Evolutionary conservation across 495 filamentous ascomycete species (phyloP).

Genomic region (Podospora pseudoanserina): DNA sequence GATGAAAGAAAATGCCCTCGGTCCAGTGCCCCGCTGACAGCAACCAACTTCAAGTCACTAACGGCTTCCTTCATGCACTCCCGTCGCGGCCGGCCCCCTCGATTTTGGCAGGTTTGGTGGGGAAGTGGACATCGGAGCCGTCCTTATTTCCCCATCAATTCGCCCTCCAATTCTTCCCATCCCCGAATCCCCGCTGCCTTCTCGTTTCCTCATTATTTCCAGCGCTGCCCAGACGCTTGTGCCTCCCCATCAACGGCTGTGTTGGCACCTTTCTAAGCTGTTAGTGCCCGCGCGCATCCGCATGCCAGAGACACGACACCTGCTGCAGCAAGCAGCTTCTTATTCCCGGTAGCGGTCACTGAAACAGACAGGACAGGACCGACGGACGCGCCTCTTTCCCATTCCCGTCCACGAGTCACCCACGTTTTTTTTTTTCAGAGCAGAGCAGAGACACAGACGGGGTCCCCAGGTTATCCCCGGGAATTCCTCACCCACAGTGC

Average conservation of each 20-base stretch:
- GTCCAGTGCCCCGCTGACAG: background rate
- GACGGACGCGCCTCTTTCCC: background rate
- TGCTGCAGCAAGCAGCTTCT: background rate
- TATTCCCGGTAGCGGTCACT: background rate
- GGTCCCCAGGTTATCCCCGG: constrained; percentile 7
- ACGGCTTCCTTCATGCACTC: background rate
- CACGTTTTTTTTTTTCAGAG: background rate
- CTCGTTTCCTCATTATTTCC: constrained; percentile 16
- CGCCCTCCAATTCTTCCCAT: constrained; percentile 8
- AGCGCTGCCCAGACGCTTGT: constrained; percentile 23
- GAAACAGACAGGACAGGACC: background rate
- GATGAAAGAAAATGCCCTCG: background rate
- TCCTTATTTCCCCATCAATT: constrained; percentile 1
- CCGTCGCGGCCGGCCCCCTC: background rate
- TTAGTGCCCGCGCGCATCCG: background rate
- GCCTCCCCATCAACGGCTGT: constrained; percentile 3
- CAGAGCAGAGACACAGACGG: background rate
- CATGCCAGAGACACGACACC: background rate
- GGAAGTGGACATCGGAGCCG: constrained; percentile 1
- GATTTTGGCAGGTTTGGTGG: constrained; percentile 5
- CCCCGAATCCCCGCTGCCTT: background rate
- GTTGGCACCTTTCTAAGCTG: background rate
- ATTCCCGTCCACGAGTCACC: background rate
- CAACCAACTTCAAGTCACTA: background rate
- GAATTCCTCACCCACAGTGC: background rate